phyloP scores from a whole-genome alignment of 1,139 yeast genomes.

The Suhomyces panamericanus region DNA sequence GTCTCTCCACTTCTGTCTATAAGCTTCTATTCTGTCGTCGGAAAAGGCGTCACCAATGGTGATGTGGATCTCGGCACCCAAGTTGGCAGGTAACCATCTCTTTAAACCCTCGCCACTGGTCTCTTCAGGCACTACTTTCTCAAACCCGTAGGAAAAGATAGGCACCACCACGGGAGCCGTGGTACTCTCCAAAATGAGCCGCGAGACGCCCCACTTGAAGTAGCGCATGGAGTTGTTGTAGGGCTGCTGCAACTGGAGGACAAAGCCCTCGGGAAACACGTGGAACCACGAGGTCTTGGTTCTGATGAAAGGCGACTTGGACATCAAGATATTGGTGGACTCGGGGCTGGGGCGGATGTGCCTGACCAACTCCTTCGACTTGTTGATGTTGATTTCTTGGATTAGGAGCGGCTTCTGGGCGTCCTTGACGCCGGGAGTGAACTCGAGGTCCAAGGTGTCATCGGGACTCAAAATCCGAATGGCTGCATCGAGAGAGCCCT shows the following conservation, averaged over 20 bases:
- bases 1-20: constrained; percentile 66
- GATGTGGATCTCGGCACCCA: constrained; percentile 68
- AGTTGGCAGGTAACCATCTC: constrained; percentile 62
- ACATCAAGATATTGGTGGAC: constrained; percentile 35
- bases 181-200: constrained; percentile 79
- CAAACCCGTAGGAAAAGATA: constrained; percentile 82
- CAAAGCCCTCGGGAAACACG: constrained; percentile 94
- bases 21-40: constrained; percentile 58
- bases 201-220: constrained; percentile 93
- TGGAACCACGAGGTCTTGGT: constrained; percentile 85
- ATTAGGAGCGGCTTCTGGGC: constrained; percentile 29
- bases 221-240: constrained; percentile 83
- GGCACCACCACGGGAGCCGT: constrained; percentile 89
- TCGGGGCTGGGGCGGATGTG: constrained; percentile 33
- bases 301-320: constrained; percentile 51
- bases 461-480: constrained; percentile 79
- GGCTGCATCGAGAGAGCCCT: constrained; percentile 88
- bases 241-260: constrained; percentile 80
- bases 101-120: constrained; percentile 53
- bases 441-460: constrained; percentile 62
- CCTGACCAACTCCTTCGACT: constrained; percentile 22
- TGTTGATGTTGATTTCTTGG: constrained; percentile 31
- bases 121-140: constrained; percentile 82
- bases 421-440: constrained; percentile 35
- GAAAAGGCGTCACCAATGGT: constrained; percentile 72